Base-by-base conservation (phyloP, 2,329 filamentous ascomycete genomes). In the Fusarium nelsonii region DNA sequence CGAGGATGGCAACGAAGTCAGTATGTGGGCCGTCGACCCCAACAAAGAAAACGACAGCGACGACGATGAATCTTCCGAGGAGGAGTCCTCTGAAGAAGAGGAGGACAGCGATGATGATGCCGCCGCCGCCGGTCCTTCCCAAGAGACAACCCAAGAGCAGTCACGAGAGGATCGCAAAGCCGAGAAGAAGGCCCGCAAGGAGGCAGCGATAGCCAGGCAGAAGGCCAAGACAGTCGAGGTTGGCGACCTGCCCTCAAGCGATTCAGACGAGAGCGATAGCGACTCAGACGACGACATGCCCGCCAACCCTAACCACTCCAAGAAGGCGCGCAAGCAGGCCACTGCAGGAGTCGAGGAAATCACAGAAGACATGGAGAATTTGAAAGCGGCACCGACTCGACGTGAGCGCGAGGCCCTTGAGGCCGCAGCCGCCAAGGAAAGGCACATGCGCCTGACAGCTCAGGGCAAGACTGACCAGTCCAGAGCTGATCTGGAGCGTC, bases 391-490 rank as follows among this genome's bases (percentile, higher is more conserved):
- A 41, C 76, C 78, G 65, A 87, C 80, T 76, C 79, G 85, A 55
- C 81, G 87, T 79, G 85, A 90, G 82, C 78, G 87, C 74, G 87
- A 98, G 83, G 92, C 94, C 4, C 76, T 96, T 34, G 92, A 97
- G 82, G 94, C 94, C 2, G 90, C 91, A 68, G 92, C 95, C 78
- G 93, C 93, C 32, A 94, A 94, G 79, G 94, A 97, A 84, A 87
- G 90, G 72, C 97, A 97, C 77, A 88, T 93, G 84, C 97, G 97
- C 82, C 80, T 97, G 74, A 95, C 97, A 76, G 92, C 94, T 59
- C 92, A 94, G 77, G 95, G 95, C 75, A 98, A 98, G 89, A 98
- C 96, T 44, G 96, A 99, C 65, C 92, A 97, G 85, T 94, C 95
- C 48, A 91, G 93, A 78, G 91, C 92, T 7, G 96, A 99, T 81